Base-by-base conservation (phyloP, 192 early-diverging fungal species). In the Coemansia sp. region DNA sequence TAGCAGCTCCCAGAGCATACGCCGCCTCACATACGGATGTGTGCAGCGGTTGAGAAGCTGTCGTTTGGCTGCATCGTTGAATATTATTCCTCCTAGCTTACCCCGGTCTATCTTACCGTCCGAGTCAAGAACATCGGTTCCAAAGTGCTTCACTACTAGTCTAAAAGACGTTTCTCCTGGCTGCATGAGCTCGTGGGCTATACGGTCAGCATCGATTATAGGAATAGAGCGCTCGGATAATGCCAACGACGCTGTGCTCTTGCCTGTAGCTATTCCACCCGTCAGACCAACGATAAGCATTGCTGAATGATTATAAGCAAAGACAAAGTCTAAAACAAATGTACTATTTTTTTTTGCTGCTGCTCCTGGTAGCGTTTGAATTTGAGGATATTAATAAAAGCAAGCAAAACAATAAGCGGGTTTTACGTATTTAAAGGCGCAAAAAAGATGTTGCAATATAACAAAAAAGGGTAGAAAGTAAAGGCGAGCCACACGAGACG, bases 241-340 rank as follows among this genome's bases (percentile, higher is more conserved):
- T 23, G 83, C 78, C 8, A 64, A 52, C 23, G 87, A 87, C 24
- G 93, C 90, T 5, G 91, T 95, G 37, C 87, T 89, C 72, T 98
- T 98, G 48, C 88, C 88, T 9, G 87, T 84, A 23, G 93, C 89
- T 41, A 99, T 99, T 23, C 94, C 93, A 46, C 96, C 96, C 8
- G 96, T 98, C 32, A 98, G 78, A 9, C 95, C 95, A 29, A 97
- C 65, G 19, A 98, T 66, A 42, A 87, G 84, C 95, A 98, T 97
- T 44, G 34, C 29, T 38, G 18, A 32, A 14, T 33, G 46, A 44
- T 15, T 26, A 46, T 24, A 15, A 15, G 10, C 30, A 44, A 27
- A 45, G 33, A 55, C 11, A 44, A n/a, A 29, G n/a, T 15, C 42
- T 44, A 41, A 24, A 42, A 15, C 26, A n/a, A n/a, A n/a, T n/a